Evolutionary conservation across 257 asterid species (phyloP).

Genomic region (Nemophila menziesii): DNA sequence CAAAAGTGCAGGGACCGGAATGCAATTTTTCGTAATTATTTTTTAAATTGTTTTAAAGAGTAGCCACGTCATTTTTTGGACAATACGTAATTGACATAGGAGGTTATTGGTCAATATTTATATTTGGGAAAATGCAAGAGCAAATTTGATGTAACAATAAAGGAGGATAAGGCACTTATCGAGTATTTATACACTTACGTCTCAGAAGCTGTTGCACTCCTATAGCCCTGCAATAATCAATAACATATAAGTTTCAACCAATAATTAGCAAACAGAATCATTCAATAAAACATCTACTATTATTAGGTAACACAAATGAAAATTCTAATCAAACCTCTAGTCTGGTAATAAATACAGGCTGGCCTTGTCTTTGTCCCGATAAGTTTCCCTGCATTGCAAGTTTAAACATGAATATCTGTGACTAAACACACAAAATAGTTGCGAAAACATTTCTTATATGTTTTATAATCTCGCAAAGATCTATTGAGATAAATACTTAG

Average conservation of each 20-base stretch:
- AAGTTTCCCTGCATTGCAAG: slow-evolving; percentile 51
- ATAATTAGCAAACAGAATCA: neutral
- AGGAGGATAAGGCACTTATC: too few species aligned
- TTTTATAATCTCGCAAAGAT: neutral
- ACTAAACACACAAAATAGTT: slow-evolving; percentile 1
- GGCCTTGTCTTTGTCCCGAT: slow-evolving; percentile 75
- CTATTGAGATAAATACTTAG: neutral
- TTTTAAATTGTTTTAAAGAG: too few species aligned
- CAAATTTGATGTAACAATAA: too few species aligned
- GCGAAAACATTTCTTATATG: neutral
- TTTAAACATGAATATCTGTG: slow-evolving; percentile 9
- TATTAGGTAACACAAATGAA: neutral
- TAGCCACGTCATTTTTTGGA: too few species aligned
- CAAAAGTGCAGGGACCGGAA: too few species aligned
- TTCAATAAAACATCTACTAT: neutral
- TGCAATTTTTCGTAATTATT: too few species aligned
- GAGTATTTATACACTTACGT: slow-evolving; percentile 45
- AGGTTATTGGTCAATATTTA: too few species aligned
- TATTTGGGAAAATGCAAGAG: too few species aligned
- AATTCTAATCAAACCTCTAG: slow-evolving; percentile 43
- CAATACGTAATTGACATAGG: too few species aligned
- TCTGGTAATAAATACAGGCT: slow-evolving; percentile 69
- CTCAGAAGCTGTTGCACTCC: slow-evolving; percentile 80
- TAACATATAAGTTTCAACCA: slow-evolving; percentile 3
- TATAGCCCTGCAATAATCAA: slow-evolving; percentile 55